Base-by-base conservation (phyloP, 1,284 basidiomycete genomes). In the Irpex lacteus region DNA sequence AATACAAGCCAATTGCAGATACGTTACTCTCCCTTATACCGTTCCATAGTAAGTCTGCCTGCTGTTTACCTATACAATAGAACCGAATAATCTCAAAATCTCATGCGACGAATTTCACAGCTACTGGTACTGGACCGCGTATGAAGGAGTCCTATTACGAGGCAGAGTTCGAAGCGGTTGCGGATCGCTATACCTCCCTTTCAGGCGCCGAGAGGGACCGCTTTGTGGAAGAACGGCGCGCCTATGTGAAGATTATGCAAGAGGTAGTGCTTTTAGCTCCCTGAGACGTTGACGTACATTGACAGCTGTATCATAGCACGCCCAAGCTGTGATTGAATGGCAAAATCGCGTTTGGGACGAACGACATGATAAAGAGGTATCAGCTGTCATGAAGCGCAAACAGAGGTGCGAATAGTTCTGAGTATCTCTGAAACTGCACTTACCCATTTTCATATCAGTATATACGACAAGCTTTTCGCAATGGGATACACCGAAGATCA, bases 401-500 rank as follows among this genome's bases (percentile, higher is more conserved):
- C 8, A 18, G 18, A 53, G 50, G 50, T 53, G 21, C 50, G 21
- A 53, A 18, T 26, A 26, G 21, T 26, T 26, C 21, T 26, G 21
- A 26, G 21, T 26, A 26, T 26, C 21, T 26, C 21, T 26, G 21
- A 3, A 26, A 26, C 1, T 26, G 21, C 21, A 26, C 21, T 26
- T 26, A 26, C 21, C 21, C 21, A 26, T 13, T 53, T 18, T 18
- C n/a, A 18, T 53, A 26, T 53, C 50, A 53, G 61, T 34, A 58
- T 62, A 15, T 32, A 62, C 21, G n/a, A 26, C 19, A 57, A 62
- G 19, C 61, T 62, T 9, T 8, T 40, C 5, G 61, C 6, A 13
- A 38, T 62, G 55, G 61, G 61, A 11, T 62, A 62, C 55, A 21
- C 13, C 36, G 40, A 32, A 44, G 7, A 19, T 21, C 37, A 62